Conservation (phyloP, 257 asterid genomes). For the Perilla frutescens region DNA sequence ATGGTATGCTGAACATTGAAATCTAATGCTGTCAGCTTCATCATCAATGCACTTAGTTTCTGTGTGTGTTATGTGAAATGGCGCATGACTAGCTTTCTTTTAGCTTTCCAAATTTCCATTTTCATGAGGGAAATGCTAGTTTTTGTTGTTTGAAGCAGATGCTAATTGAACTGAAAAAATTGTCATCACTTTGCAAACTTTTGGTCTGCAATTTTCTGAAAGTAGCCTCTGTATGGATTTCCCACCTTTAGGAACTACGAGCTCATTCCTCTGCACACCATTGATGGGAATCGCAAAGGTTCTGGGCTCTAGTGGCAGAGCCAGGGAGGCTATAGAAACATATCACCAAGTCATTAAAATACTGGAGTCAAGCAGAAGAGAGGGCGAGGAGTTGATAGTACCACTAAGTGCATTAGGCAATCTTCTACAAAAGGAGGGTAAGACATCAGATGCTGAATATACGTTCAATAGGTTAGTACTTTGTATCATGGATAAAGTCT, state of each 20-base stretch:
- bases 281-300: slow-evolving; percentile 83
- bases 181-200: slow-evolving; percentile 20
- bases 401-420: slow-evolving; percentile 76
- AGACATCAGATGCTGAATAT: slow-evolving; percentile 70
- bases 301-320: slow-evolving; percentile 57
- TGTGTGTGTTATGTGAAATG: neutral
- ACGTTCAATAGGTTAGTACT: slow-evolving; percentile 59
- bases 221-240: slow-evolving; percentile 18
- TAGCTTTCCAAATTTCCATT: neutral
- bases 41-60: slow-evolving; percentile 5
- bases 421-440: slow-evolving; percentile 74
- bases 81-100: slow-evolving; percentile 20
- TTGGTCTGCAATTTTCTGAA: slow-evolving; percentile 19
- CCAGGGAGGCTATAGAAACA: slow-evolving; percentile 61
- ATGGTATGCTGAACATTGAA: slow-evolving; percentile 54
- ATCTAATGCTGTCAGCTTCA: slow-evolving; percentile 25
- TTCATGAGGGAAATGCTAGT: slow-evolving; percentile 1
- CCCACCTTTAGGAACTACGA: slow-evolving; percentile 56
- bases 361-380: slow-evolving; percentile 56
- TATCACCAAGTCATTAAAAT: slow-evolving; percentile 62
- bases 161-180: neutral
- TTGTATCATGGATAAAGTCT: slow-evolving; percentile 26
- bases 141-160: slow-evolving; percentile 7
- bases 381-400: slow-evolving; percentile 61
- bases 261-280: slow-evolving; percentile 64